Evolutionary conservation across 2,329 filamentous ascomycete genomes (phyloP).

Genomic region (Microsporum audouinii): DNA sequence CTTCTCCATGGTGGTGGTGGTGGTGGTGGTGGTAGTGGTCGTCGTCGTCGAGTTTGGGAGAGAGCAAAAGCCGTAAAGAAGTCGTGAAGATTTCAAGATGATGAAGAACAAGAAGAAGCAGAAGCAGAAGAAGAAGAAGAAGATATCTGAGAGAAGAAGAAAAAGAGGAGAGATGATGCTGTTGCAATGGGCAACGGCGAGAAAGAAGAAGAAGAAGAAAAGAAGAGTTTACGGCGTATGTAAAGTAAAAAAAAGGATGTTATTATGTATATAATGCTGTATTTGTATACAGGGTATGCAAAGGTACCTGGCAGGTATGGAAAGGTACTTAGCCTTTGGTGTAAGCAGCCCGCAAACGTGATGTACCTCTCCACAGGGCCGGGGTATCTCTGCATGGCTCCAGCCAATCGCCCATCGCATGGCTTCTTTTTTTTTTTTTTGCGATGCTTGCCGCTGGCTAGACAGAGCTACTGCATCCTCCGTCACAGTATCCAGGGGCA

Average conservation of each 20-base stretch:
- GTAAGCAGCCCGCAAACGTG: background rate
- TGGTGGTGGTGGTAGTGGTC: background rate
- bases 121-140: conserved; percentile 5
- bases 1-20: background rate
- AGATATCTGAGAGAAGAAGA: background rate
- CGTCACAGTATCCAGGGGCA: background rate
- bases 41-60: conserved; percentile 8
- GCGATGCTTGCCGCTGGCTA: background rate
- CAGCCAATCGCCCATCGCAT: background rate
- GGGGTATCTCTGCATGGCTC: background rate
- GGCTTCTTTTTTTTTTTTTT: background rate
- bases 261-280: background rate
- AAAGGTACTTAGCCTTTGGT: background rate
- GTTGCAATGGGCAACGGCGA: conserved; percentile 17
- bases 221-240: conserved; percentile 5
- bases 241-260: background rate
- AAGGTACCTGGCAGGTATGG: background rate
- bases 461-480: background rate
- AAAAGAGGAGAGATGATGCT: conserved; percentile 6
- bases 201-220: conserved; percentile 7
- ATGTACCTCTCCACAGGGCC: background rate
- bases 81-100: background rate
- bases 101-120: conserved; percentile 15
- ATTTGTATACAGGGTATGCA: background rate
- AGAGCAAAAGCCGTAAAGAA: conserved; percentile 6